Evolutionary conservation across 768 basidiomycete species (phyloP), one percentile per base, ranked within the genome.

Genomic region (Gautieria morchelliformis): DNA sequence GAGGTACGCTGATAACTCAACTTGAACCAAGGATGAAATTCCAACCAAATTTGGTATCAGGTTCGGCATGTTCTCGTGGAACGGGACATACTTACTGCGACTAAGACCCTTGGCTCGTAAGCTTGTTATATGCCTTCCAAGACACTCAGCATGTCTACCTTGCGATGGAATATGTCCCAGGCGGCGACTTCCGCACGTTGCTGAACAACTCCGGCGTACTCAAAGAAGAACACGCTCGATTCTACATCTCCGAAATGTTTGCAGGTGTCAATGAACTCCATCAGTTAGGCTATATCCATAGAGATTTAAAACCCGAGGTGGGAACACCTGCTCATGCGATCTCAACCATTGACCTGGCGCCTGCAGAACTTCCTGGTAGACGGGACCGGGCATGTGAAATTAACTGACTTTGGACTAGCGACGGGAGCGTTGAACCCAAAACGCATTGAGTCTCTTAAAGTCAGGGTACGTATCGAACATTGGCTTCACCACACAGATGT

Each of bases 191-290:
- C 75, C 82, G 96, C 17, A 99, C 96, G 0, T 80, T 99, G 40
- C 78, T 99, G 40, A 99, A 97, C 72, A 99, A 97, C 68, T 93
- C 94, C 0, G 96, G 96, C 32, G 93, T 98, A 1, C 78, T 99
- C 58, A 95, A 97, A 68, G 94, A 98, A 68, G 93, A 97, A 65
- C 92, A 97, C 64, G 95, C 96, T 1, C 78, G 87, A 56, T 98
- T 94, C 69, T 99, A 99, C 70, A 95, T 97, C 65, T 83, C 87
- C 59, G 95, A 99, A 72, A 99, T 99, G 96, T 97, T 98, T 67
- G 85, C 84, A 20, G 86, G 84, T 5, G 93, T 98, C 45, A 88
- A 83, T 58, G 95, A 98, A 68, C 75, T 98, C 35, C 96, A 99
- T 72, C 94, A 93, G 68, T 81, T 99, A 4, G 96, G 96, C 0